Evolutionary conservation across 441 rosid species (phyloP).

Genomic region (Raphanus hybrid): DNA sequence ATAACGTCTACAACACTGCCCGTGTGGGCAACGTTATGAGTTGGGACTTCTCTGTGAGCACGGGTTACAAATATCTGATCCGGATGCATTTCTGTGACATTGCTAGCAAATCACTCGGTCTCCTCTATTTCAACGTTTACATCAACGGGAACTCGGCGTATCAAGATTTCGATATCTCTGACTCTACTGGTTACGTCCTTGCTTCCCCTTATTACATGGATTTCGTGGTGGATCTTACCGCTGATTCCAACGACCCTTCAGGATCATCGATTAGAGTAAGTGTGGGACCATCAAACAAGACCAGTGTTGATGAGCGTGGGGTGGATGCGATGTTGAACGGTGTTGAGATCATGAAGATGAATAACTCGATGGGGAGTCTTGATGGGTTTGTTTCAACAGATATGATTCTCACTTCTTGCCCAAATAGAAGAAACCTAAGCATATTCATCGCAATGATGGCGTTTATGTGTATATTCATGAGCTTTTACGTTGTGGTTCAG

Average conservation of each 20-base stretch:
- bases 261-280: conserved; percentile 53
- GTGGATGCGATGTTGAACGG: conserved; percentile 83
- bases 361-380: conserved; percentile 79
- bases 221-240: conserved; percentile 57
- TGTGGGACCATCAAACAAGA: conserved; percentile 76
- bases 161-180: conserved; percentile 73
- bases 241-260: conserved; percentile 19
- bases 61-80: conserved; percentile 57
- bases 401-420: conserved; percentile 60
- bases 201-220: conserved; percentile 79
- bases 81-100: conserved; percentile 93
- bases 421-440: conserved; percentile 47
- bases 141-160: conserved; percentile 66
- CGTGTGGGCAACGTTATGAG: conserved; percentile 52
- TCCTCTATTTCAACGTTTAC: conserved; percentile 73
- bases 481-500: conserved; percentile 51
- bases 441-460: conserved; percentile 61
- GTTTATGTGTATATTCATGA: conserved; percentile 59
- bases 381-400: conserved; percentile 64
- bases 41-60: conserved; percentile 64
- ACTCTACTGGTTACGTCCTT: conserved; percentile 56
- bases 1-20: conserved; percentile 74
- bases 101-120: conserved; percentile 69
- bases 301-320: conserved; percentile 48
- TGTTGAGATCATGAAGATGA: conserved; percentile 90